These are phyloP conservation scores for Heritiera littoralis DNA, from an alignment of 345 rosid genomes.

Conservation along the genomic window DNA sequence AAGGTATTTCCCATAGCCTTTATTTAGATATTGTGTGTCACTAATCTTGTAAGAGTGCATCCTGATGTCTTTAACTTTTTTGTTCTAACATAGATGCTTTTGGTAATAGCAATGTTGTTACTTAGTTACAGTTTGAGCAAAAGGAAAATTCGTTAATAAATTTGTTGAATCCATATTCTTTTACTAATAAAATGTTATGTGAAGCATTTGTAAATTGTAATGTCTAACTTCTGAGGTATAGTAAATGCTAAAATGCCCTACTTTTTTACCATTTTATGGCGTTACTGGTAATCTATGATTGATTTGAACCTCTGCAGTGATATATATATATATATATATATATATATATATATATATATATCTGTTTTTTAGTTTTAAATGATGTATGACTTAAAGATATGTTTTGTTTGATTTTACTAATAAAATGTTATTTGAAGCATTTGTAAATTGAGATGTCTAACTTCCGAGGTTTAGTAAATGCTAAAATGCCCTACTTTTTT, in stretches of 20 bases:
- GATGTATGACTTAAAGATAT: too few relatives aligned
- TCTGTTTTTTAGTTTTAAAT: too few relatives aligned
- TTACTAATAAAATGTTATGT: not conserved
- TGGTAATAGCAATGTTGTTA: not conserved
- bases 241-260: not conserved
- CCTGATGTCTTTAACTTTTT: not conserved
- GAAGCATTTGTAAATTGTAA: not conserved
- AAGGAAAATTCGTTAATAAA: not conserved
- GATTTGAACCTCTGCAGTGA: not conserved
- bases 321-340: too few relatives aligned
- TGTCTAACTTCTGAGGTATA: not conserved
- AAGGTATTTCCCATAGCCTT: constrained; percentile 52
- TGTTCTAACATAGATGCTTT: not conserved
- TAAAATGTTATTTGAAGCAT: not conserved
- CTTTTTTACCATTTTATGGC: not conserved
- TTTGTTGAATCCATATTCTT: not conserved
- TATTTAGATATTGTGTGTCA: not conserved
- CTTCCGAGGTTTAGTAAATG: not conserved
- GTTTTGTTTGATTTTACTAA: not conserved
- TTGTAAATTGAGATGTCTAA: not conserved
- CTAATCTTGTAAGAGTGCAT: not conserved
- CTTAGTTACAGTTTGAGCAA: not conserved
- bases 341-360: too few relatives aligned
- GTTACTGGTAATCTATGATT: not conserved
- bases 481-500: not conserved